These are phyloP conservation scores for Cruciata laevipes DNA, from an alignment of 257 asterid species.

Conservation along the genomic window DNA sequence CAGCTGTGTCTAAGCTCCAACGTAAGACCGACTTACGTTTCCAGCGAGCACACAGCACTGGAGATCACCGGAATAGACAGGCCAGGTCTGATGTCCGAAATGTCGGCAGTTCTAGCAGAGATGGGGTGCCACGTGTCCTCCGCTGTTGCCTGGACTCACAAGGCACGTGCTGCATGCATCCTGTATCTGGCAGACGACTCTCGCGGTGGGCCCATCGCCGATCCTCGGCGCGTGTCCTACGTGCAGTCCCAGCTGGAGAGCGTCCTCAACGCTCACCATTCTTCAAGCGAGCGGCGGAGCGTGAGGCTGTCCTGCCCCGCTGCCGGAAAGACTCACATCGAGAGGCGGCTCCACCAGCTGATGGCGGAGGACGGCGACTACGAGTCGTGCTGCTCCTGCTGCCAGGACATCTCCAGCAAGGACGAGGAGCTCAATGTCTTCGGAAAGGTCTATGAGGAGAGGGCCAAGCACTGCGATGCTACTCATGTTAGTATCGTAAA, in stretches of 20 bases:
- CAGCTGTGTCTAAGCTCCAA: conserved; percentile 19
- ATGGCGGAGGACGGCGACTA: conserved; percentile 75
- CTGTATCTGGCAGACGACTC: conserved; percentile 47
- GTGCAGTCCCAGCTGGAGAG: conserved; percentile 65
- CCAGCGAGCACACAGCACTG: conserved; percentile 46
- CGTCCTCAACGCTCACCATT: conserved; percentile 79
- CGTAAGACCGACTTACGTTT: conserved; percentile 27
- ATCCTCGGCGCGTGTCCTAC: conserved; percentile 47
- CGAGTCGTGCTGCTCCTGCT: conserved; percentile 52
- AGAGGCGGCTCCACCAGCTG: conserved; percentile 94
- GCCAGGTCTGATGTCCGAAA: conserved; percentile 85
- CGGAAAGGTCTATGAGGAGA: conserved; percentile 18
- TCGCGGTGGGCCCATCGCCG: conserved; percentile 32
- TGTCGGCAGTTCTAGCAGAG: conserved; percentile 69
- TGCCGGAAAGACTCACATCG: conserved; percentile 56
- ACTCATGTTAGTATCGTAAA: conserved; percentile 57
- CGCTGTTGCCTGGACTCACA: conserved; percentile 90
- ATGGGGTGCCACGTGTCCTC: conserved; percentile 67
- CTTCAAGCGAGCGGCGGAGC: conserved; percentile 43
- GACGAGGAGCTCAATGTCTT: conserved; percentile 21
- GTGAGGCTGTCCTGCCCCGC: conserved; percentile 49
- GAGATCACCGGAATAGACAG: conserved; percentile 81
- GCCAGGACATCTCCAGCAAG: conserved; percentile 24
- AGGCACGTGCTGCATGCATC: conserved; percentile 61
- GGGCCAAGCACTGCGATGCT: conserved; percentile 30